Conservation (phyloP, 192 early-diverging fungal species). For the Coemansia sp. region DNA sequence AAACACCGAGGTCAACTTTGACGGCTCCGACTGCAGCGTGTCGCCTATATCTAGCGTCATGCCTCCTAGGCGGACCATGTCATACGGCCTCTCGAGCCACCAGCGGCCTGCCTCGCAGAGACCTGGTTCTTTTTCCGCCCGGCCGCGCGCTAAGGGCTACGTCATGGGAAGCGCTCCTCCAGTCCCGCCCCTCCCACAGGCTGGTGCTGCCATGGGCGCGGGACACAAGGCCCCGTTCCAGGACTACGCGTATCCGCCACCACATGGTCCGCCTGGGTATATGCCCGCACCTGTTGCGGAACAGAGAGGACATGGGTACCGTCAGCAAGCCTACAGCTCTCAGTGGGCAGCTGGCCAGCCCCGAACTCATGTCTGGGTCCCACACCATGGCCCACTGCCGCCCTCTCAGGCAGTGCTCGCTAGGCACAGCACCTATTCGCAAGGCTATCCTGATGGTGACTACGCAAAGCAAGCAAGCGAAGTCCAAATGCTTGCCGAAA, state of each 20-base stretch:
- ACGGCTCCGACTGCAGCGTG: constrained; percentile 23
- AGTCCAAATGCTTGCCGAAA: constrained; percentile 7
- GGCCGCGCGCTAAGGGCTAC: neutral
- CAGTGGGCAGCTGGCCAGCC: neutral
- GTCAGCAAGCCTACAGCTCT: neutral
- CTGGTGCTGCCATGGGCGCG: neutral
- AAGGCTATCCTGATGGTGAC: neutral
- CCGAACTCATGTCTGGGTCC: neutral
- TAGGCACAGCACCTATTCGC: neutral
- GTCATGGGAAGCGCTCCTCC: constrained; percentile 15
- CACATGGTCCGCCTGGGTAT: neutral
- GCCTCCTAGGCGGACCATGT: constrained; percentile 19
- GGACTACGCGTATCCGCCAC: neutral
- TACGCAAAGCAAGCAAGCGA: neutral
- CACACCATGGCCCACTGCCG: neutral
- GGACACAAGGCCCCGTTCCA: constrained; percentile 1
- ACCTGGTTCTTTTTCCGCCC: neutral
- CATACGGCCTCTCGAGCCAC: constrained; percentile 15
- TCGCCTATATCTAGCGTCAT: constrained; percentile 13
- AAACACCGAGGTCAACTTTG: constrained; percentile 30
- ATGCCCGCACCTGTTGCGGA: neutral
- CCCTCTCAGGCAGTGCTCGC: neutral
- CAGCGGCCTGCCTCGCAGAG: neutral
- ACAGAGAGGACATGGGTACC: neutral
- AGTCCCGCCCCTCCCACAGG: constrained; percentile 40